Percentiles rank a stretch among this genome's conserved stretches.
These are phyloP conservation scores for Tolypocladium pustulatum DNA, from an alignment of 2,329 filamentous ascomycete genomes.

Conservation along the genomic window DNA sequence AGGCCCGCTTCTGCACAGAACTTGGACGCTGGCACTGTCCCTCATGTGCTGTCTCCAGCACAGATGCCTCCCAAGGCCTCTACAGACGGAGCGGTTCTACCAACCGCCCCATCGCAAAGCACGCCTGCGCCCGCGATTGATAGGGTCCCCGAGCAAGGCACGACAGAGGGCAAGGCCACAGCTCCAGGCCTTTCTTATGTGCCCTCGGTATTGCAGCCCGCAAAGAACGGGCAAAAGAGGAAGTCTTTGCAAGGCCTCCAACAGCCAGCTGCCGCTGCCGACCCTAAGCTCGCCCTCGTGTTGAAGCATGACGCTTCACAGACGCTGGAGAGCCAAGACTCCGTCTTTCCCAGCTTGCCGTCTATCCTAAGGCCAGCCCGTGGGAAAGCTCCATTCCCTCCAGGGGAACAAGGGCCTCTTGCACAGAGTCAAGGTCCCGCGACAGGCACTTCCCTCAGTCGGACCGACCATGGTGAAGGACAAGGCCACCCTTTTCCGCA, in stretches of 20 bases:
- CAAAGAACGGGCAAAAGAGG: not conserved
- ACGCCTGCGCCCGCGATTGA: not conserved
- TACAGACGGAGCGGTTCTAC: slow-evolving; percentile 3
- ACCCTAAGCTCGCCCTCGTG: not conserved
- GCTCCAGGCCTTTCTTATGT: not conserved
- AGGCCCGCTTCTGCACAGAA: slow-evolving; percentile 8
- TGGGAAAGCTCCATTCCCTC: not conserved
- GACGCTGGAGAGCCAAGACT: not conserved
- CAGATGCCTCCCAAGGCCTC: slow-evolving; percentile 10
- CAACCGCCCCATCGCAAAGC: not conserved
- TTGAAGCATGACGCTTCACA: not conserved
- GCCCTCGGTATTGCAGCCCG: slow-evolving; percentile 5
- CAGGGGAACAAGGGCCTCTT: not conserved
- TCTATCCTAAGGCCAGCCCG: slow-evolving; percentile 9
- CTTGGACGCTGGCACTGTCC: slow-evolving; percentile 10
- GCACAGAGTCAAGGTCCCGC: not conserved
- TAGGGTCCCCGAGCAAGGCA: no score
- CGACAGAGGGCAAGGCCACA: not conserved
- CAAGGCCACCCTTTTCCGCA: not conserved
- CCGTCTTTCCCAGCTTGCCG: slow-evolving; percentile 5
- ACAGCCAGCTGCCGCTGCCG: not conserved
- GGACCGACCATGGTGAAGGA: not conserved
- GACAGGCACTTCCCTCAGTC: not conserved
- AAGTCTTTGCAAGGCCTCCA: not conserved
- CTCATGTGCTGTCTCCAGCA: slow-evolving; percentile 12